Base-by-base conservation (phyloP, 2,329 filamentous ascomycete species). In the Emmonsia crescens region DNA sequence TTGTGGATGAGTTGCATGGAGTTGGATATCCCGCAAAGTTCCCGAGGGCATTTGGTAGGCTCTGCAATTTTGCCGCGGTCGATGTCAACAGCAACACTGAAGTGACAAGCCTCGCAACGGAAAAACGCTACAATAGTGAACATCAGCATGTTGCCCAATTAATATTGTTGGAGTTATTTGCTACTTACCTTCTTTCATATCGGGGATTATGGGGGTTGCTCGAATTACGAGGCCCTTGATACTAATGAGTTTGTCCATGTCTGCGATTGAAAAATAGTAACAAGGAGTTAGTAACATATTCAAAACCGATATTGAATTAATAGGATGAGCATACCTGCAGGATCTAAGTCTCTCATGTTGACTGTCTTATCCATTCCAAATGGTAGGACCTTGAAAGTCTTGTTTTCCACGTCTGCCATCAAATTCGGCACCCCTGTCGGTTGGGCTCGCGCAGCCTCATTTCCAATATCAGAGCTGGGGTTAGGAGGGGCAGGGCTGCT, bases 1-100 rank as follows among this genome's bases (percentile, higher is more conserved):
- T 99, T 99, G 79, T 99, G 94, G 24, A 97, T 83, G 67, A 99
- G 95, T 72, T 96, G 90, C 93, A 99, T 97, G 1, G 93, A 96
- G 77, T 99, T 97, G 72, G 87, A 89, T 60, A 88, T 86, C 57
- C 84, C 82, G 77, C 94, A 99, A 61, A 89, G 84, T 29, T 84
- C 81, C 60, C 94, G 88, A 27, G 92, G 91, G 72, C 94, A 99
- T 68, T 87, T 83, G 0, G 91, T 96, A 1, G 94, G 94, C 74
- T 99, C 94, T 27, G 90, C 87, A 70, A 99, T 99, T 78, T 93
- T 94, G 74, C 95, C 94, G 70, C 94, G 88, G 72, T 99, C 94
- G 69, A 99, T 88, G 61, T 91, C 89, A 60, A 96, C 91, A 65
- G 89, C 89, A 64, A 96, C 85, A 3, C 89, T 93, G 75, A 96